Evolutionary conservation across 2,329 filamentous ascomycete genomes (phyloP), one percentile per base, ranked within the genome.

Genomic region (Colletotrichum shisoi): DNA sequence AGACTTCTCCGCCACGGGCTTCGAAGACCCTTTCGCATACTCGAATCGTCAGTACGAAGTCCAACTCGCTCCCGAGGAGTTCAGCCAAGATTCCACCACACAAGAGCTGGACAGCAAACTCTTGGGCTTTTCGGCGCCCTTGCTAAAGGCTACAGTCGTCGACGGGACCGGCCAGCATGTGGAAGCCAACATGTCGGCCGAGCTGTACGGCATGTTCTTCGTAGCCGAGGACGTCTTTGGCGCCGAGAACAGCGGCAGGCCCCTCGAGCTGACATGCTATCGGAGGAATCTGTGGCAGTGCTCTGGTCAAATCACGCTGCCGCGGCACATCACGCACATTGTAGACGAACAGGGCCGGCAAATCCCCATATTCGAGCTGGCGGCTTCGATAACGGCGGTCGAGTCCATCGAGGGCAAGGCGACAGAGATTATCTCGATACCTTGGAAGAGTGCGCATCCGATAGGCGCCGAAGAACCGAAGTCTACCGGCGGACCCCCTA

Each of bases 241-340:
- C 77, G 78, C 86, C 79, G 81, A 87, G 57, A 82, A 79, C 52
- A 76, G 80, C 3, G 84, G 83, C 9, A 80, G 88, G 5, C 89
- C 90, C 0, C 84, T 90, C 57, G 94, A 98, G 79, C 80, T 98
- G 76, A 98, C 94, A 0, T 98, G 94, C 83, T 98, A 98, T 76
- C 89, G 94, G 49, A 87, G 94, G 57, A 98, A 98, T 74, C 83
- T 98, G 53, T 98, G 96, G 83, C 94, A 97, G 79, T 96, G 96
- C 71, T 94, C 93, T 0, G 94, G 94, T 42, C 91, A 91, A 58
- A 87, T 98, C 62, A 93, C 88, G 0, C 78, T 97, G 49, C 92
- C 93, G n/a, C 80, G 86, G 24, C 85, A 90, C 56, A 87, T 89
- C 46, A 84, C 92, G 54, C 87, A 91, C 68, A 84, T 93, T 74